These are phyloP conservation scores for Tetrahymena elliotti DNA, from an alignment of 73 alveolate species.

Conservation along the genomic window DNA sequence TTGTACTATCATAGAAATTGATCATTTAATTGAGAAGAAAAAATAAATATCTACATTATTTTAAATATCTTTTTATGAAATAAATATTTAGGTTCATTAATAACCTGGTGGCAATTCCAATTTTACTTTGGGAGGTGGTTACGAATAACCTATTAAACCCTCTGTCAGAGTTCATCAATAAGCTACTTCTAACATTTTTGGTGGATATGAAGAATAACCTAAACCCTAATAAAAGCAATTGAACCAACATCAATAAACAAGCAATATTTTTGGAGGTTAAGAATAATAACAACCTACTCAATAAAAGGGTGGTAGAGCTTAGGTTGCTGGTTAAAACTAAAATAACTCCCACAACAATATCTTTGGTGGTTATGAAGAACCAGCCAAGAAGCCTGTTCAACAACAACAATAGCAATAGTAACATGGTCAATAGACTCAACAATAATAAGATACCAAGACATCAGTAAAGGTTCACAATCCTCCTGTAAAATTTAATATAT, in stretches of 20 bases:
- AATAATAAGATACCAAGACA: not conserved
- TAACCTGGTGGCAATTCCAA: not conserved
- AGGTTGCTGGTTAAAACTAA: not conserved
- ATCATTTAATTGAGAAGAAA: no score
- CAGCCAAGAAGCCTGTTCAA: not conserved
- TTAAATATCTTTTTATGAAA: no score
- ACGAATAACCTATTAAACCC: not conserved
- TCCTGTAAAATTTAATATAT: not conserved
- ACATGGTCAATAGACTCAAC: not conserved
- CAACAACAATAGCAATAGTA: not conserved
- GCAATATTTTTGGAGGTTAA: not conserved
- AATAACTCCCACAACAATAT: not conserved
- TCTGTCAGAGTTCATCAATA: not conserved
- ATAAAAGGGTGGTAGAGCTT: not conserved
- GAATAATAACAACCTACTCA: not conserved
- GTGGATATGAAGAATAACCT: not conserved
- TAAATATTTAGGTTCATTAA: not conserved
- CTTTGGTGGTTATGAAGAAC: not conserved
- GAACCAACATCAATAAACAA: not conserved
- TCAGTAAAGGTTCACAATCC: not conserved
- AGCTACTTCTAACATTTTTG: not conserved
- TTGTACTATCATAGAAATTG: not conserved
- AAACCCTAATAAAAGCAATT: not conserved
- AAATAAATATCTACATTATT: no score
- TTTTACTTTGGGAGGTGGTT: not conserved